Base-by-base conservation (phyloP, 2,329 filamentous ascomycete genomes). In the Hypoxylon sp. region DNA sequence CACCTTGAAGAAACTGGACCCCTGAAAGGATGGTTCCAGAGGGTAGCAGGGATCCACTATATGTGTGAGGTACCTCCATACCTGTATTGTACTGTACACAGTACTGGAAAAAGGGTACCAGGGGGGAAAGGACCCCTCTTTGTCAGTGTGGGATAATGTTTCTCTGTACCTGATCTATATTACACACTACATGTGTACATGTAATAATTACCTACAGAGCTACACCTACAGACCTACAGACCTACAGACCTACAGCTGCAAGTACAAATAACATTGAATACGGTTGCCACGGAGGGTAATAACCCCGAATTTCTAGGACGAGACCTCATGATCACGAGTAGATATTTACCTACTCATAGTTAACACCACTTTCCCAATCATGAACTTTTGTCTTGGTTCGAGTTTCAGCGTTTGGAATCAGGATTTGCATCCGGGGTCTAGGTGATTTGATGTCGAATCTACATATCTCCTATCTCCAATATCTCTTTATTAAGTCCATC, bases 121-220 rank as follows among this genome's bases (percentile, higher is more conserved):
- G 33, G 42, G 48, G 52, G 58, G 19, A 22, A 46, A 44, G 58
- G 47, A 47, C 53, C 57, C 57, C 55, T 59, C 62, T 69, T 62
- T 62, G 26, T 66, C 53, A 63, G 59, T 57, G 66, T 69, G 42
- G 24, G 13, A 66, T n/a, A n/a, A n/a, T n/a, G n/a, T 63, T 50
- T 44, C 37, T 46, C 29, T 46, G 31, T 59, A 29, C 50, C 29
- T 22, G 35, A 58, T 62, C n/a, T 55, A 42, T 35, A 62, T 68
- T 66, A 51, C 47, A 55, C 46, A 63, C 44, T 55, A n/a, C n/a
- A n/a, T n/a, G n/a, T n/a, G n/a, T n/a, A n/a, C n/a, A n/a, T n/a
- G n/a, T n/a, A n/a, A n/a, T n/a, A n/a, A n/a, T n/a, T n/a, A n/a
- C n/a, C n/a, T n/a, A n/a, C n/a, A n/a, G n/a, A 69, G 44, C 57